Evolutionary conservation across 192 early-diverging fungal genomes (phyloP).

Genomic region (Lobosporangium transversale): DNA sequence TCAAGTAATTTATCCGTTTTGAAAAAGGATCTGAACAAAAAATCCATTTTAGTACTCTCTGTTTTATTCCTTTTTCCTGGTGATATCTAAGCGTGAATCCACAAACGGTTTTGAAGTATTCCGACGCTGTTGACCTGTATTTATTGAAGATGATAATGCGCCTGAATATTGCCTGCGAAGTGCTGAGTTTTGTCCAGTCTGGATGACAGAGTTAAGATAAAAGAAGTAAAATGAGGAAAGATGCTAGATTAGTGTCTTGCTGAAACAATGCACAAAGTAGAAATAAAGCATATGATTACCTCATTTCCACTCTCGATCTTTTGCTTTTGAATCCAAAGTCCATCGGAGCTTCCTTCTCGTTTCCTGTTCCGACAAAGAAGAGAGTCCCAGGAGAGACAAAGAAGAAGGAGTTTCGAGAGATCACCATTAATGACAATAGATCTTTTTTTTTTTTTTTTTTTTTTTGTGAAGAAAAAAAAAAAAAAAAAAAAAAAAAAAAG

Average conservation of each 20-base stretch:
- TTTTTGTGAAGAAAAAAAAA: too few relatives aligned
- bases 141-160: neutral
- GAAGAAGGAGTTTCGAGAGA: too few relatives aligned
- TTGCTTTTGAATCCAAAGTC: slow-evolving; percentile 2
- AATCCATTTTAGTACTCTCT: neutral
- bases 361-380: slow-evolving; percentile 4
- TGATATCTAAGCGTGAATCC: slow-evolving; percentile 1
- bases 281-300: neutral
- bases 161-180: slow-evolving; percentile 16
- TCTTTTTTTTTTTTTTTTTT: too few relatives aligned
- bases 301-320: slow-evolving; percentile 6
- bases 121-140: neutral
- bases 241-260: neutral
- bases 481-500: neutral
- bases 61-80: slow-evolving; percentile 7
- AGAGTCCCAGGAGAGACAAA: too few relatives aligned
- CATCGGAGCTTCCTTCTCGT: slow-evolving; percentile 14
- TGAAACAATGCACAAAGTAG: neutral
- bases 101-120: slow-evolving; percentile 7
- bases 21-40: neutral
- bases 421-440: too few relatives aligned
- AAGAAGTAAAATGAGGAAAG: neutral
- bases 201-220: too few relatives aligned
- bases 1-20: too few relatives aligned
- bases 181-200: neutral